Base-by-base conservation (phyloP, 139 green algal genomes). In the Chlamydomonas eustigma region DNA sequence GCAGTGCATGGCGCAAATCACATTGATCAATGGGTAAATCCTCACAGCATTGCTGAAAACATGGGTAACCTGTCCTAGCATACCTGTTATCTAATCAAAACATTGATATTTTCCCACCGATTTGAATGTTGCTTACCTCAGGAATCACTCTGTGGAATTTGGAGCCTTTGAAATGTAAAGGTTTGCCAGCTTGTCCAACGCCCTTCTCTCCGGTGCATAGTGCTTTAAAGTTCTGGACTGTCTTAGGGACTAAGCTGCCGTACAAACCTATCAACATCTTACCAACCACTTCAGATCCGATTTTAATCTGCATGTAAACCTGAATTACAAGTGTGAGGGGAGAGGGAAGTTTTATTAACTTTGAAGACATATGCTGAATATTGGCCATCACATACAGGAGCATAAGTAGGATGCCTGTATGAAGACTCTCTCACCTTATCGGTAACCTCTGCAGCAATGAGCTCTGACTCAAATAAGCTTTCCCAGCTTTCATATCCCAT, bases 241-340 rank as follows among this genome's bases (percentile, higher is more conserved):
- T 97, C 75, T 95, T 95, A 37, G 91, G 91, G 5, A 94, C 92
- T 1, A 76, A 39, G 3, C 95, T 90, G 33, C 92, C 90, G 73
- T 88, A 97, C 52, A 96, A 73, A 28, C 92, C 91, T 65, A 95
- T 92, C n/a, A 94, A 89, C 30, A 97, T 90, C 3, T 88, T 78
- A 2, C 92, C 91, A 90, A 85, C 50, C 44, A 58, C 44, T 18
- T 58, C 44, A 58, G 44, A 58, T 58, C 44, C 44, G 44, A 58
- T 58, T 18, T 58, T 58, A 18, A 58, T 28, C 44, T 58, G 44
- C 44, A 58, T 28, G 44, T 28, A 58, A 18, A 18, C 44, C 44
- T 58, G 44, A 12, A 58, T 28, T 12, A 58, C 12, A 12, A 18
- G 44, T 58, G 44, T 18, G 18, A 18, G 44, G 12, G 44, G 44